phyloP scores from a whole-genome alignment of 2,329 filamentous ascomycete genomes.

The Trichophaea hybrida region DNA sequence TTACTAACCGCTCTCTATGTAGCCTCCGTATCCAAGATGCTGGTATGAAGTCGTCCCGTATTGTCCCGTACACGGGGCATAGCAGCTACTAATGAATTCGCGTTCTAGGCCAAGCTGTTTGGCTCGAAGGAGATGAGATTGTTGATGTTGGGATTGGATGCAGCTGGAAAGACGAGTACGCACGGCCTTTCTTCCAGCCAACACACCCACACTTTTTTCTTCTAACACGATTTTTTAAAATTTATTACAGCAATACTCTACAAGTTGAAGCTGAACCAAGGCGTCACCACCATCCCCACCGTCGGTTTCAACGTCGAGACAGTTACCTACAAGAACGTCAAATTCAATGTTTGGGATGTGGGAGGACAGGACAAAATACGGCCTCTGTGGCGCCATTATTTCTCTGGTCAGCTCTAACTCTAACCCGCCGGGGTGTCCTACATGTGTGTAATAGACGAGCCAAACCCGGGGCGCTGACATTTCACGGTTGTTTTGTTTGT shows the following conservation, averaged over 20 bases:
- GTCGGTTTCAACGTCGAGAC: slow-evolving; percentile 99
- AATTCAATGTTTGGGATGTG: slow-evolving; percentile 99
- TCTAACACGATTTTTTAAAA: neutral
- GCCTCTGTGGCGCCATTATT: slow-evolving; percentile 95
- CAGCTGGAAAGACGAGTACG: slow-evolving; percentile 85
- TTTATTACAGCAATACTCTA: slow-evolving; percentile 60
- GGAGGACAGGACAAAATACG: slow-evolving; percentile 98
- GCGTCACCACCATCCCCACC: slow-evolving; percentile 94
- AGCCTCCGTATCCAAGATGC: slow-evolving; percentile 2
- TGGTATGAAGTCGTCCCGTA: neutral
- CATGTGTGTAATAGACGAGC: neutral
- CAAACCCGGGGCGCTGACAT: neutral
- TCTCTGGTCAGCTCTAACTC: slow-evolving; percentile 46
- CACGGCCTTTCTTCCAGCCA: slow-evolving; percentile 1
- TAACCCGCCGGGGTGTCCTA: neutral
- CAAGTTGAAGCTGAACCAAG: slow-evolving; percentile 96
- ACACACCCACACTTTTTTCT: neutral
- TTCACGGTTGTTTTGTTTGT: no score
- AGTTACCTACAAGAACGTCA: slow-evolving; percentile 97
- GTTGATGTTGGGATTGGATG: slow-evolving; percentile 94
- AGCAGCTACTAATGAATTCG: neutral
- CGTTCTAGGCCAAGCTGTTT: slow-evolving; percentile 69
- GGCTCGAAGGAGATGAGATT: slow-evolving; percentile 98
- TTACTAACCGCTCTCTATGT: neutral
- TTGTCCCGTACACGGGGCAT: no score